A percentile compares a stretch with the other conserved stretches of the same genome.
Conservation (phyloP, 345 rosid genomes). For the Chamaenerion angustifolium region DNA sequence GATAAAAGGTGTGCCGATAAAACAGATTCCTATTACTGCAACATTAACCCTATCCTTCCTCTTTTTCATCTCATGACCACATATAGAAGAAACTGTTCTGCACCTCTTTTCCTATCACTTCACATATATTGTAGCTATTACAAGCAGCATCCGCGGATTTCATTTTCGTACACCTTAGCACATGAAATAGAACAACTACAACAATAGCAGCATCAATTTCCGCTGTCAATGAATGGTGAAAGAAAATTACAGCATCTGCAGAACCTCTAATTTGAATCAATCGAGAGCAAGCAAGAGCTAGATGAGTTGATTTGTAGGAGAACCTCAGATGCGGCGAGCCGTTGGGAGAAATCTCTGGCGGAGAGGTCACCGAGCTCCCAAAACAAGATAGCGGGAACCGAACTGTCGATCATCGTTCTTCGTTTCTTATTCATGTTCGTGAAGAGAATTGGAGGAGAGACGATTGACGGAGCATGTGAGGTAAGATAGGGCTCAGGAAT, state of each 20-base stretch:
- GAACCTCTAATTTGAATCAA: background rate
- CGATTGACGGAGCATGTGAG: no score
- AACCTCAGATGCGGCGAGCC: slow-evolving; percentile 74
- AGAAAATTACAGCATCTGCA: background rate
- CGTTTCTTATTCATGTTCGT: no score
- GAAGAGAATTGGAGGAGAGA: no score
- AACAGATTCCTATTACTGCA: slow-evolving; percentile 32
- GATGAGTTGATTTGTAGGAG: background rate
- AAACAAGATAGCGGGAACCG: no score
- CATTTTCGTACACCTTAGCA: background rate
- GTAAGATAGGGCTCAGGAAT: no score
- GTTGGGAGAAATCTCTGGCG: slow-evolving; percentile 47
- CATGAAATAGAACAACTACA: background rate
- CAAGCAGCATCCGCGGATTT: background rate
- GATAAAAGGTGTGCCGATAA: slow-evolving; percentile 36
- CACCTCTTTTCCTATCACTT: background rate
- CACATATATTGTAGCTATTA: background rate
- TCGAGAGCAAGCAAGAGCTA: background rate
- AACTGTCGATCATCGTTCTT: no score
- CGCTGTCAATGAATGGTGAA: background rate
- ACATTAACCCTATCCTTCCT: slow-evolving; percentile 11
- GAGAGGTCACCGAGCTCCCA: slow-evolving; percentile 77
- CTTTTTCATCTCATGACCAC: background rate
- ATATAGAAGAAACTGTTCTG: background rate
- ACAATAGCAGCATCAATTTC: background rate